phyloP scores from a whole-genome alignment of 2,329 filamentous ascomycete species.

The Dactylellina cionopaga region DNA sequence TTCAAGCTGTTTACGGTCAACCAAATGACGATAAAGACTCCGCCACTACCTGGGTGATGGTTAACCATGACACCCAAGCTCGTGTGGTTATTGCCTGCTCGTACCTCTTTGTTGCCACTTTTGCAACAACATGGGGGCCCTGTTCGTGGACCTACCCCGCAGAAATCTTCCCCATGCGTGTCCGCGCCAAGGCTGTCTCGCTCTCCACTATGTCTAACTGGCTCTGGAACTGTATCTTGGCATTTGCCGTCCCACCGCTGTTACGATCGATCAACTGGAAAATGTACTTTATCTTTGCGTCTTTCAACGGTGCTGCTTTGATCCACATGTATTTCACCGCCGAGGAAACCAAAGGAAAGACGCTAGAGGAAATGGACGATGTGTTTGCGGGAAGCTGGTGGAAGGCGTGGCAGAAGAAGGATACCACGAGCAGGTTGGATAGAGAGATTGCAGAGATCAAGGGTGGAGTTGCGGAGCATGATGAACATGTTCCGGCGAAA shows the following conservation, averaged over 20 bases:
- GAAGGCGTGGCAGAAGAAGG: constrained; percentile 47
- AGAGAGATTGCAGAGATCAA: constrained; percentile 38
- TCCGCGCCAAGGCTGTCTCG: constrained; percentile 72
- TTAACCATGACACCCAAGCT: constrained; percentile 66
- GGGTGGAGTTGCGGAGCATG: constrained; percentile 14
- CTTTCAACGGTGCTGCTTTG: constrained; percentile 75
- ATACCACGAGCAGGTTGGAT: constrained; percentile 30
- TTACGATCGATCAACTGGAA: constrained; percentile 69
- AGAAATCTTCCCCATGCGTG: constrained; percentile 71
- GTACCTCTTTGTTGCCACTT: constrained; percentile 77
- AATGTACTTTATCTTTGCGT: constrained; percentile 77
- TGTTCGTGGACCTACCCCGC: constrained; percentile 70
- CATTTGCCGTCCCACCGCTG: constrained; percentile 66
- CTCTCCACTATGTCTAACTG: constrained; percentile 72
- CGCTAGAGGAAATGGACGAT: constrained; percentile 79
- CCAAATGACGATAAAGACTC: constrained; percentile 63
- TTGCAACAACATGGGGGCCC: constrained; percentile 72
- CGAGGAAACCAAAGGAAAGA: constrained; percentile 70
- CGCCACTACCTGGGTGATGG: constrained; percentile 70
- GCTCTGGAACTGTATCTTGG: constrained; percentile 69
- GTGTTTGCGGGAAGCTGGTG: constrained; percentile 68
- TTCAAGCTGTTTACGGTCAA: constrained; percentile 71
- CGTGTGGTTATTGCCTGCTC: constrained; percentile 75
- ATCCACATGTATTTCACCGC: constrained; percentile 74
- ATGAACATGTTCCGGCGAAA: constrained; percentile 11